Evolutionary conservation across 2,329 filamentous ascomycete species (phyloP).

Genomic region (Pleurostoma richardsiae): DNA sequence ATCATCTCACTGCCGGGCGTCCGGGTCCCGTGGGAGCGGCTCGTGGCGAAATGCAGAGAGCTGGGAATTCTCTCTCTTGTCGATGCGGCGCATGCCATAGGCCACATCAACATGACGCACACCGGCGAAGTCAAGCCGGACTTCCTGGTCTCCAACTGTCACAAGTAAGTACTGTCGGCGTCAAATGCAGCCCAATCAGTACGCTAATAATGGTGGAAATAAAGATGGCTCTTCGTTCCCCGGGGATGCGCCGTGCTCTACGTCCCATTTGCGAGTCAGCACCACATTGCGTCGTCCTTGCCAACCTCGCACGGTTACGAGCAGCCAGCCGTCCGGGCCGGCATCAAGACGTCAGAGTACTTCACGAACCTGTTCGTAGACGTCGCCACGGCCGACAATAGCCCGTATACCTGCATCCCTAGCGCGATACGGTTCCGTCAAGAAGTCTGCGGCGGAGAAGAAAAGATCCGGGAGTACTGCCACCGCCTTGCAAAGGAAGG

Average conservation of each 20-base stretch:
- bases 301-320: conserved; percentile 67
- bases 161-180: conserved; percentile 42
- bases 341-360: conserved; percentile 30
- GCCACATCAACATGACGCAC: conserved; percentile 60
- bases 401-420: conserved; percentile 57
- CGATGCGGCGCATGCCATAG: conserved; percentile 68
- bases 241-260: conserved; percentile 66
- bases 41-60: conserved; percentile 52
- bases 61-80: conserved; percentile 59
- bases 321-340: conserved; percentile 23
- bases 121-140: conserved; percentile 56
- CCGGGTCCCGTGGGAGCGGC: conserved; percentile 61
- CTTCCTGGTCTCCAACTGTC: conserved; percentile 68
- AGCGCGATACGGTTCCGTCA: conserved; percentile 58
- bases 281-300: conserved; percentile 58
- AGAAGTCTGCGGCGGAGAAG: conserved; percentile 59
- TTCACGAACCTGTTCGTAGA: conserved; percentile 63
- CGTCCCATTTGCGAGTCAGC: conserved; percentile 62
- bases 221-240: conserved; percentile 63
- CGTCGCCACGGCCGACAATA: conserved; percentile 60
- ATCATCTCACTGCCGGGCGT: conserved; percentile 65
- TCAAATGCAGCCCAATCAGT: background rate
- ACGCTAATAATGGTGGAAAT: conserved; percentile 6
- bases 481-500: conserved; percentile 48
- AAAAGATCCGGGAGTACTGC: conserved; percentile 54